These are phyloP conservation scores for Persicaria tinctoria DNA, from an alignment of 148 eudicot genomes.

Conservation along the genomic window DNA sequence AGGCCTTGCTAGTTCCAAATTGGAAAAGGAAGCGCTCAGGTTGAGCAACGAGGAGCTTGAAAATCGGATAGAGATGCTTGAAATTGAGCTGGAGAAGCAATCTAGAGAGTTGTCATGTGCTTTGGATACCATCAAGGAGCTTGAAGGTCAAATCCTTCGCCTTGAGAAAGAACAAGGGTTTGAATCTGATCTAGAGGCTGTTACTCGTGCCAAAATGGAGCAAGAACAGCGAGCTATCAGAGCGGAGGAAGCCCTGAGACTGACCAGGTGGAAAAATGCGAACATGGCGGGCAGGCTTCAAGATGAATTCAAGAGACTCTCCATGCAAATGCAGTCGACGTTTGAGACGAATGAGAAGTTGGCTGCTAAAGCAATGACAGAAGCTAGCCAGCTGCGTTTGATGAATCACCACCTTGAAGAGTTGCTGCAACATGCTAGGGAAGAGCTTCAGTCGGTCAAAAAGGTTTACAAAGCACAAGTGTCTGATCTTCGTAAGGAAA, in stretches of 20 bases:
- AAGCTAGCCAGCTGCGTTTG: slow-evolving; percentile 63
- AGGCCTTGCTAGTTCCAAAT: slow-evolving; percentile 10
- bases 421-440: slow-evolving; percentile 39
- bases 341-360: slow-evolving; percentile 73
- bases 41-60: slow-evolving; percentile 56
- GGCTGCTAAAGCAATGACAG: slow-evolving; percentile 57
- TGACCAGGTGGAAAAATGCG: slow-evolving; percentile 63
- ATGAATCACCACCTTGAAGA: slow-evolving; percentile 54
- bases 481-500: slow-evolving; percentile 33
- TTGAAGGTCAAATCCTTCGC: slow-evolving; percentile 42
- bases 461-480: slow-evolving; percentile 44
- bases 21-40: slow-evolving; percentile 33
- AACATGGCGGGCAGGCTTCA: slow-evolving; percentile 77
- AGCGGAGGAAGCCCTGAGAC: slow-evolving; percentile 73
- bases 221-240: slow-evolving; percentile 78
- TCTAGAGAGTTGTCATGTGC: slow-evolving; percentile 44
- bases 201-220: slow-evolving; percentile 56
- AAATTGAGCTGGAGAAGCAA: slow-evolving; percentile 42
- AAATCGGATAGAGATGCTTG: slow-evolving; percentile 40
- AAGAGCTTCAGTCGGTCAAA: slow-evolving; percentile 43
- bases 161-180: slow-evolving; percentile 71
- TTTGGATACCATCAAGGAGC: slow-evolving; percentile 38
- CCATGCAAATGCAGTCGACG: slow-evolving; percentile 62
- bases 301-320: slow-evolving; percentile 66
- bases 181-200: slow-evolving; percentile 71